phyloP scores from a whole-genome alignment of 371 early-diverging fungal genomes.

The Fennellomyces sp. region DNA sequence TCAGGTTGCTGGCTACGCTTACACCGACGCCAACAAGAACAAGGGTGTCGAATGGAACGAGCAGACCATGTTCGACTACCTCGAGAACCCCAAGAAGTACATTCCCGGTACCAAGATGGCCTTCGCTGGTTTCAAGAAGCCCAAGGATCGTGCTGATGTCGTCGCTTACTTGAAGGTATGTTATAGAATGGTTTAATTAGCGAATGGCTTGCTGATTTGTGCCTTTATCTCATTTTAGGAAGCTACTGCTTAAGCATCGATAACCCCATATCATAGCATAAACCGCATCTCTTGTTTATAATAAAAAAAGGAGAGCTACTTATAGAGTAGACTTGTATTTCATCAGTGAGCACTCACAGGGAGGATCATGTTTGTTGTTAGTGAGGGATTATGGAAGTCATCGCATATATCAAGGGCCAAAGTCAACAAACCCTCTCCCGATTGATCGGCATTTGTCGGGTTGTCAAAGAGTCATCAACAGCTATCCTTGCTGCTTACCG shows the following conservation, averaged over 20 bases:
- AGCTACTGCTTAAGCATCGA: constrained; percentile 1
- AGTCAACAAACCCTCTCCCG: too few relatives aligned
- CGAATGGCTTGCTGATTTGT: not conserved
- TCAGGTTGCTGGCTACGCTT: constrained; percentile 83
- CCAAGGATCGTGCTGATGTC: constrained; percentile 87
- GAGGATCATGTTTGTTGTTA: not conserved
- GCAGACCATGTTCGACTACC: constrained; percentile 84
- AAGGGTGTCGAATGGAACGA: constrained; percentile 89
- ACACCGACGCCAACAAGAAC: constrained; percentile 94
- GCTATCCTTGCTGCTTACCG: not conserved
- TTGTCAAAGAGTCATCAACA: not conserved
- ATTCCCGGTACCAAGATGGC: constrained; percentile 98
- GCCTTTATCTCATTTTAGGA: not conserved
- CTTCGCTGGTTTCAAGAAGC: constrained; percentile 98
- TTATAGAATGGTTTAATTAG: too few relatives aligned
- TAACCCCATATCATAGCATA: constrained; percentile 5
- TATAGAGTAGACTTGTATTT: constrained; percentile 8
- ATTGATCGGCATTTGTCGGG: not conserved
- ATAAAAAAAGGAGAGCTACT: constrained; percentile 5
- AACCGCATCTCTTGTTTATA: constrained; percentile 6
- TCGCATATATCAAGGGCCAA: too few relatives aligned
- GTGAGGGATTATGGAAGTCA: not conserved
- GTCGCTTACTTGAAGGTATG: constrained; percentile 91
- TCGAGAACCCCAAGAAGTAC: constrained; percentile 98
- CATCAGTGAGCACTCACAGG: too few relatives aligned